Conservation (phyloP, 2,329 filamentous ascomycete genomes). For the Verruconis gallopava region DNA sequence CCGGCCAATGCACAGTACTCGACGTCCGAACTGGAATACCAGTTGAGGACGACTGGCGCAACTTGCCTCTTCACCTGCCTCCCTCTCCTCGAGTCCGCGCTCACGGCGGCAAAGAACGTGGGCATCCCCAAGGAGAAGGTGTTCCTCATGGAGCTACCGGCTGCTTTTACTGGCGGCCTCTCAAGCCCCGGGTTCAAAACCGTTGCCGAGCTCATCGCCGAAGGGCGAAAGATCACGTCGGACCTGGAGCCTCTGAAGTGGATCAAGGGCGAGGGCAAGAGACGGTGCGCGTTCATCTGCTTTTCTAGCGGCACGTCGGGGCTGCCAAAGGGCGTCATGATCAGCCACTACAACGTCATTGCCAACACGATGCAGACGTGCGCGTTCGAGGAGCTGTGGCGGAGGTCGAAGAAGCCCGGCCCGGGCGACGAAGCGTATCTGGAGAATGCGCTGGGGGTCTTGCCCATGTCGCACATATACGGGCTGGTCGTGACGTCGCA, state of each 20-base stretch:
- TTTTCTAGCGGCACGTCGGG: conserved; percentile 73
- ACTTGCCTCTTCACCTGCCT: conserved; percentile 60
- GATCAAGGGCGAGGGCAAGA: conserved; percentile 50
- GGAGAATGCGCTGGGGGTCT: conserved; percentile 50
- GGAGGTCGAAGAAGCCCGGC: conserved; percentile 23
- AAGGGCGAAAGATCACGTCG: conserved; percentile 38
- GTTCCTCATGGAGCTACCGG: conserved; percentile 56
- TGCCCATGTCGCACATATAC: conserved; percentile 76
- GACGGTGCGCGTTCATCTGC: conserved; percentile 62
- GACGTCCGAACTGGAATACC: conserved; percentile 55
- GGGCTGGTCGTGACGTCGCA: conserved; percentile 59
- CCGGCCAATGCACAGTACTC: conserved; percentile 68
- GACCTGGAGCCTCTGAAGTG: conserved; percentile 47
- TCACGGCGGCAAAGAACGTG: conserved; percentile 49
- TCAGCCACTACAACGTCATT: conserved; percentile 68
- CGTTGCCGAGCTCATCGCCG: conserved; percentile 50
- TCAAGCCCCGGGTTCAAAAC: conserved; percentile 44
- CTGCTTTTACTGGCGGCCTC: conserved; percentile 35
- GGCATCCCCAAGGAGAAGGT: conserved; percentile 52
- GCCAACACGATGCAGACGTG: conserved; percentile 56
- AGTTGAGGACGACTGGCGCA: conserved; percentile 55
- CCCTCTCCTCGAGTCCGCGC: conserved; percentile 50
- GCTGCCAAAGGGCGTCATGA: conserved; percentile 73
- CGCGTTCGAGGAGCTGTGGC: conserved; percentile 33
- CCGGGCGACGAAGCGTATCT: conserved; percentile 31